A percentile compares a stretch with the other conserved stretches of the same genome.
Evolutionary conservation across 176 grass and related monocot species (phyloP).

Genomic region (Musa schizocarpa): DNA sequence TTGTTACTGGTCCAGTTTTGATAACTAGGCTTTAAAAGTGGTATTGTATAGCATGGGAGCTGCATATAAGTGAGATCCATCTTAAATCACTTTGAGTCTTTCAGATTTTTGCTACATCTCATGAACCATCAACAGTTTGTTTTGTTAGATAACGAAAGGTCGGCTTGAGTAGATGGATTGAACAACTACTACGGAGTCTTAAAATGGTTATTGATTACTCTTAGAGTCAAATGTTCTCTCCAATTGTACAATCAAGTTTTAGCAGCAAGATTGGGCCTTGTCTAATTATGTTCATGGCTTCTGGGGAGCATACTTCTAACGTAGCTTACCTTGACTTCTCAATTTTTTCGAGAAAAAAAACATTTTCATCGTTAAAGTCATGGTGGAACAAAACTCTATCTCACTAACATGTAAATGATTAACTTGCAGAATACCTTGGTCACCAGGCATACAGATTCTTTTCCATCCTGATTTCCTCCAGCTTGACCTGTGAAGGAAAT

Average conservation of each 20-base stretch:
- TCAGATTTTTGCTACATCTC: neutral
- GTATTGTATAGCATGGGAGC: too few relatives aligned
- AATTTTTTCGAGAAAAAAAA: too few relatives aligned
- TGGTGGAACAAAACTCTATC: neutral
- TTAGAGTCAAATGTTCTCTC: neutral
- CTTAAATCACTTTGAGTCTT: neutral
- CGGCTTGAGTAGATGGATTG: neutral
- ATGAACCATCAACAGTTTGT: neutral
- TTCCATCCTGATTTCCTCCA: conserved; percentile 21
- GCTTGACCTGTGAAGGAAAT: conserved; percentile 27
- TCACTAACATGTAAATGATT: neutral
- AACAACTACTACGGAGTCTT: neutral
- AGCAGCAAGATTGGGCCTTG: too few relatives aligned
- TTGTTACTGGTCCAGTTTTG: too few relatives aligned
- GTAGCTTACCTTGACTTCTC: too few relatives aligned
- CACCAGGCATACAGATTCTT: conserved; percentile 9
- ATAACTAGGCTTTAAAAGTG: too few relatives aligned
- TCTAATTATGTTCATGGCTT: too few relatives aligned
- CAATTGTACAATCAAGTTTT: neutral
- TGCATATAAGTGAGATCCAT: neutral
- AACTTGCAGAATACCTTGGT: conserved; percentile 26
- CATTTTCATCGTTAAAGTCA: neutral
- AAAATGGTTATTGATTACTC: neutral
- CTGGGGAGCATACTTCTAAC: too few relatives aligned
- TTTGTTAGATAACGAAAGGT: neutral